Conservation (phyloP, 176 grass and related monocot species). For the Thalia dealbata region DNA sequence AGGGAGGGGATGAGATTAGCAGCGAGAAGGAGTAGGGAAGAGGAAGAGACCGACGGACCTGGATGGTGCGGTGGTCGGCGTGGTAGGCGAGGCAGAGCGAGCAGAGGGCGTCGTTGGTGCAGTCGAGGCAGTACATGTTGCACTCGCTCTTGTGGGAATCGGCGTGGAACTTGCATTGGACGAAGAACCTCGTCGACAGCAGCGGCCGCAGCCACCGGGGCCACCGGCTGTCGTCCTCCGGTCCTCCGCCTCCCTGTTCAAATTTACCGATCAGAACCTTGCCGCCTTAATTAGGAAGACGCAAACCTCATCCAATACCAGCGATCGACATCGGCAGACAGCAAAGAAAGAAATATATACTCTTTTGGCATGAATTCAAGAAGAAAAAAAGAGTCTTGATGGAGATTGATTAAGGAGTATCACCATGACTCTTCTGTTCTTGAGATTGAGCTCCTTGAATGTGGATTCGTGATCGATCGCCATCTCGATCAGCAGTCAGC, state of each 20-base stretch:
- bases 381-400: not conserved
- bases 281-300: too few relatives aligned
- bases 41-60: slow-evolving; percentile 28
- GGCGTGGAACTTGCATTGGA: slow-evolving; percentile 65
- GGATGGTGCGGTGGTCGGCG: slow-evolving; percentile 65
- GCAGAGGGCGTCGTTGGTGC: slow-evolving; percentile 70
- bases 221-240: slow-evolving; percentile 46
- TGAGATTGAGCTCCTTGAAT: slow-evolving; percentile 29
- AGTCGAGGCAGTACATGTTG: slow-evolving; percentile 98
- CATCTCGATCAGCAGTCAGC: not conserved
- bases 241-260: slow-evolving; percentile 23
- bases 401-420: not conserved
- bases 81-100: slow-evolving; percentile 69
- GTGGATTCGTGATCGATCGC: slow-evolving; percentile 52
- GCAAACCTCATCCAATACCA: too few relatives aligned
- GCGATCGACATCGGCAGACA: too few relatives aligned
- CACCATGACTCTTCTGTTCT: slow-evolving; percentile 41
- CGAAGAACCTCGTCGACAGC: slow-evolving; percentile 80
- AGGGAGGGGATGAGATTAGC: too few relatives aligned
- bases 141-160: slow-evolving; percentile 81
- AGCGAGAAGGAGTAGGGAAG: not conserved
- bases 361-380: not conserved
- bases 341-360: not conserved
- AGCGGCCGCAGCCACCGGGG: slow-evolving; percentile 84
- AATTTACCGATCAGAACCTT: not conserved